Percentiles rank a stretch among this genome's conserved stretches.
These are phyloP conservation scores for Exophiala sp. DNA, from an alignment of 2,329 filamentous ascomycete species.

Conservation along the genomic window DNA sequence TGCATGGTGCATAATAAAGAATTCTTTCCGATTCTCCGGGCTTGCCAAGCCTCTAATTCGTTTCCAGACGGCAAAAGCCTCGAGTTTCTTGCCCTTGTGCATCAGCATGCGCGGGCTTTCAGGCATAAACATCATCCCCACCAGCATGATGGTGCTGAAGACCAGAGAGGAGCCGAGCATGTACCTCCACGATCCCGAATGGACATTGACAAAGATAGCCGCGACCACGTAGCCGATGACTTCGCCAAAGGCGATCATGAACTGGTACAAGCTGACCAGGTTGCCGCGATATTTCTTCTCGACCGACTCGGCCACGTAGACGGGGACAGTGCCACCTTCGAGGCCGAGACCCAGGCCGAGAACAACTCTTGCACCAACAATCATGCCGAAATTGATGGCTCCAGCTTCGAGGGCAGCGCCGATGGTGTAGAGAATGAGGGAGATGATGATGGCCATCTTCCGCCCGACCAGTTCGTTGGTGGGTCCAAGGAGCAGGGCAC, in stretches of 20 bases:
- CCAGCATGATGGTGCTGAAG: slow-evolving; percentile 59
- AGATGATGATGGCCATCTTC: slow-evolving; percentile 63
- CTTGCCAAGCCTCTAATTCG: slow-evolving; percentile 58
- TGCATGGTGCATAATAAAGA: slow-evolving; percentile 64
- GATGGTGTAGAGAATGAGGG: slow-evolving; percentile 63
- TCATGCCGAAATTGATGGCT: slow-evolving; percentile 64
- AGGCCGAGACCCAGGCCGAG: slow-evolving; percentile 64
- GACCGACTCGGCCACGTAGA: slow-evolving; percentile 69
- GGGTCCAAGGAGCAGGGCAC: slow-evolving; percentile 61
- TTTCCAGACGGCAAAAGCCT: slow-evolving; percentile 65
- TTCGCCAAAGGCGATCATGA: slow-evolving; percentile 69
- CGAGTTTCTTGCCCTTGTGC: slow-evolving; percentile 57
- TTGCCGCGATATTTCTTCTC: slow-evolving; percentile 63
- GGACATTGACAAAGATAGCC: slow-evolving; percentile 65
- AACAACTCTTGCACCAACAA: slow-evolving; percentile 61
- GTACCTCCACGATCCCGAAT: slow-evolving; percentile 62
- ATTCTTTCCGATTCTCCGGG: slow-evolving; percentile 59
- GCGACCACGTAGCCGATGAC: slow-evolving; percentile 67
- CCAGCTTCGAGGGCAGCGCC: slow-evolving; percentile 64
- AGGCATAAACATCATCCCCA: slow-evolving; percentile 65
- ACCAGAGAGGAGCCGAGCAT: slow-evolving; percentile 67
- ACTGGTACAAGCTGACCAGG: slow-evolving; percentile 66
- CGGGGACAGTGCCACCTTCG: slow-evolving; percentile 67
- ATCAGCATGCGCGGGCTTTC: slow-evolving; percentile 64
- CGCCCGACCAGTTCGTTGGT: slow-evolving; percentile 63